Base-by-base conservation (phyloP, 805 yeast genomes). In the Saturnispora mendoncae region DNA sequence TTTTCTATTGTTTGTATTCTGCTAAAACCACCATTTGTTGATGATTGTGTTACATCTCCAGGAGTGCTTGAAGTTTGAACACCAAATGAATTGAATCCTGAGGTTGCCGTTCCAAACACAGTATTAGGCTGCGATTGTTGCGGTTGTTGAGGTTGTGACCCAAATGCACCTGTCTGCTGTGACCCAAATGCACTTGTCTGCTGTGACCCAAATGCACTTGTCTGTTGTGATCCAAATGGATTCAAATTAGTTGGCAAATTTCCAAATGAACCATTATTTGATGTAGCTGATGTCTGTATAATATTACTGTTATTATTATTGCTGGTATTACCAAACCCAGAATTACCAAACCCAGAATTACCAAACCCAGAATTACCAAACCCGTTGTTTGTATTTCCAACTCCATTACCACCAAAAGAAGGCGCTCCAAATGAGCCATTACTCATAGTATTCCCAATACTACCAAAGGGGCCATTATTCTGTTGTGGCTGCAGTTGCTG, bases 121-220 rank as follows among this genome's bases (percentile, higher is more conserved):
- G n/a, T n/a, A n/a, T n/a, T n/a, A n/a, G n/a, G n/a, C n/a, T n/a
- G n/a, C n/a, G n/a, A 7, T 23, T 23, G 26, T 23, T 23, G 26
- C 26, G 10, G 26, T 6, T 23, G n/a, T 25, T 34, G 37, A 6
- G 15, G 37, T 23, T n/a, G 27, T 12, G 36, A n/a, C 18, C 12
- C 23, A 13, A 18, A 13, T 14, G 12, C 21, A 15, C 14, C 5
- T 32, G 13, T 14, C 19, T 6, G 33, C 5, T 30, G 78, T 13
- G 80, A 74, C 1, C 87, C 82, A 31, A 87, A 80, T 43, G 85
- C 38, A 19, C 1, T 55, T 44, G 56, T 59, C 36, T 33, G 12
- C 24, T 18, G 36, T 33, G 25, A n/a, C 12, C 19, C 37, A 18
- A 21, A 34, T 6, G 37, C 28, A 33, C 33, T 39, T 12, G 8